phyloP scores from a whole-genome alignment of 2,329 filamentous ascomycete species.

The Phialocephala subalpina region DNA sequence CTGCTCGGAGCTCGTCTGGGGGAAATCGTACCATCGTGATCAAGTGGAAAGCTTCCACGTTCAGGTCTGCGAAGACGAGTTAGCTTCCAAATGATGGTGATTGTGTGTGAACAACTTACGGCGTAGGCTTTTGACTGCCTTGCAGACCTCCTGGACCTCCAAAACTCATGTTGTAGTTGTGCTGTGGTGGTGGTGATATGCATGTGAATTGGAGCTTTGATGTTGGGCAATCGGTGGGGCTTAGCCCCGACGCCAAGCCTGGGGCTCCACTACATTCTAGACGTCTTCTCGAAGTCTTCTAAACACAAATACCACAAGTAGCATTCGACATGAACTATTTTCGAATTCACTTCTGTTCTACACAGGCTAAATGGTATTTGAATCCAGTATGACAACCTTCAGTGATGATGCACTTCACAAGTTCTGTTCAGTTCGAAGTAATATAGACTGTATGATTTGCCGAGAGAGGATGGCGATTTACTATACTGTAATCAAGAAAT shows the following conservation, averaged over 20 bases:
- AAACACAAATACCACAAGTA: background rate
- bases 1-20: background rate
- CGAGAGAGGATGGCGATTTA: too few relatives aligned
- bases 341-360: too few relatives aligned
- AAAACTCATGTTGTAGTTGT: constrained; percentile 62
- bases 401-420: too few relatives aligned
- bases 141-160: constrained; percentile 74
- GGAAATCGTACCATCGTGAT: constrained; percentile 76
- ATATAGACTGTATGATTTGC: too few relatives aligned
- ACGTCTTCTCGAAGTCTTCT: background rate
- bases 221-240: background rate
- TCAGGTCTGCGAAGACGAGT: constrained; percentile 68
- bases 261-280: background rate
- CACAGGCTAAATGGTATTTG: too few relatives aligned
- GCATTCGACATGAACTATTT: too few relatives aligned
- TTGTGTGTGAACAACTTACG: constrained; percentile 57
- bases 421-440: too few relatives aligned
- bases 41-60: constrained; percentile 93
- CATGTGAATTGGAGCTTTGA: background rate
- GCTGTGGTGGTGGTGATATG: background rate
- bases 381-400: too few relatives aligned
- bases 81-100: background rate
- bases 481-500: too few relatives aligned
- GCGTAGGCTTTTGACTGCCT: constrained; percentile 71
- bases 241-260: background rate